Evolutionary conservation across 495 filamentous ascomycete species (phyloP).

Genomic region (Neurospora sp.): DNA sequence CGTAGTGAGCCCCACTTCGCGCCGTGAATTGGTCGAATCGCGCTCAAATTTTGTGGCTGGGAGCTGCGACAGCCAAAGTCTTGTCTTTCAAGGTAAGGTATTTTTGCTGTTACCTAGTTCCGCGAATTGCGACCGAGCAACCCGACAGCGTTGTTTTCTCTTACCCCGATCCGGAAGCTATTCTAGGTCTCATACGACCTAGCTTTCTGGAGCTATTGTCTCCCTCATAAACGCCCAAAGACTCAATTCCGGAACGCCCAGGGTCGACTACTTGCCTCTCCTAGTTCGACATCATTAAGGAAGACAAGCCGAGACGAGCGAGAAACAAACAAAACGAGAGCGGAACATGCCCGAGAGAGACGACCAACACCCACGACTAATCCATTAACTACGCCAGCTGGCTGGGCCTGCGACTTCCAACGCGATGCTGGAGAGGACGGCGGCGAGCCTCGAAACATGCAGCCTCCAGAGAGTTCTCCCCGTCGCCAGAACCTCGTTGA

Average conservation of each 20-base stretch:
- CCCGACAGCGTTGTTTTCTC: background rate
- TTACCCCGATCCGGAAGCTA: background rate
- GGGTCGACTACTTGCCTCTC: background rate
- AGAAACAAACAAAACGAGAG: background rate
- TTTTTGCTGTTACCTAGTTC: background rate
- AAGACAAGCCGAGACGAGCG: background rate
- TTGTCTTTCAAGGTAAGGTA: background rate
- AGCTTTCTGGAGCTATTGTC: background rate
- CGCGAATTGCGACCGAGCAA: background rate
- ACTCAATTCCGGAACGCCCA: background rate
- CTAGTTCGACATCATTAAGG: background rate
- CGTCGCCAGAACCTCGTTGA: constrained; percentile 39
- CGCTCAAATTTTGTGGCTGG: background rate
- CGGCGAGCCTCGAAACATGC: constrained; percentile 66
- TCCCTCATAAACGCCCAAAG: background rate
- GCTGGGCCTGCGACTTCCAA: background rate
- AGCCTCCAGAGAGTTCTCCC: constrained; percentile 56
- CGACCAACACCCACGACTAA: background rate
- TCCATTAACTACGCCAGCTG: background rate
- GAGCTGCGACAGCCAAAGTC: background rate
- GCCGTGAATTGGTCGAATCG: background rate
- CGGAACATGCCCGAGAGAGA: background rate
- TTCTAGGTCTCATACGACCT: background rate
- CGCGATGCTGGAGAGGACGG: constrained; percentile 77
- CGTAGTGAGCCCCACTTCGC: background rate